Evolutionary conservation across 179 eudicot genomes (phyloP).

Genomic region (Silene coronaria): DNA sequence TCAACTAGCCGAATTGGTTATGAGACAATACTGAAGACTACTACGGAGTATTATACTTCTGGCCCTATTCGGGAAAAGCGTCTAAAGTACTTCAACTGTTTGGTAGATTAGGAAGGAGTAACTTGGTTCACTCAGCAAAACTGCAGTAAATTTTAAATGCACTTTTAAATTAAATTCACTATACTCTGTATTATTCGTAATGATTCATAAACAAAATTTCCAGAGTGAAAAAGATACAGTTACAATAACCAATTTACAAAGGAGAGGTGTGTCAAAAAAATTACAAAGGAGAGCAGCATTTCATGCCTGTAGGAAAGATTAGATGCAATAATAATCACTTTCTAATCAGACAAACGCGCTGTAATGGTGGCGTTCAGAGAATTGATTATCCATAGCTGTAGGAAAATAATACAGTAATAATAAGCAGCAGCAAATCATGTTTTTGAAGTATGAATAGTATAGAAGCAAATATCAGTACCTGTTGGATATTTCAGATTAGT

Average conservation of each 20-base stretch:
- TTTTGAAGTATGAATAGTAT: not conserved
- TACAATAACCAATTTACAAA: not conserved
- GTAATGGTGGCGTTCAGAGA: not conserved
- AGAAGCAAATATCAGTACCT: not conserved
- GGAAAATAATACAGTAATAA: not conserved
- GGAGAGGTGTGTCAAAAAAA: not conserved
- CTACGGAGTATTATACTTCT: too few species aligned
- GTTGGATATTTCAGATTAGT: not conserved
- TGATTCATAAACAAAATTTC: not conserved
- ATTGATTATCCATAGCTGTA: slow-evolving; percentile 5
- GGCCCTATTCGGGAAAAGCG: too few species aligned
- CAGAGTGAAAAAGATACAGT: not conserved
- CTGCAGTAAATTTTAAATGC: not conserved
- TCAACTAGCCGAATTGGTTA: too few species aligned
- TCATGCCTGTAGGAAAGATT: not conserved
- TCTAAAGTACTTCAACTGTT: too few species aligned
- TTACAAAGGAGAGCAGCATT: too few species aligned
- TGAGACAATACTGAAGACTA: too few species aligned
- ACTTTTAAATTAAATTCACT: not conserved
- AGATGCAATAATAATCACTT: not conserved
- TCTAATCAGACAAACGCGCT: not conserved
- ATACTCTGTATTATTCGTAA: not conserved
- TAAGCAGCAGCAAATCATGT: not conserved
- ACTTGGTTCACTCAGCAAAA: not conserved
- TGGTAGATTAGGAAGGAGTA: not conserved